These are phyloP conservation scores for Colletotrichum tropicicola DNA, from an alignment of 2,329 filamentous ascomycete genomes.

Conservation along the genomic window DNA sequence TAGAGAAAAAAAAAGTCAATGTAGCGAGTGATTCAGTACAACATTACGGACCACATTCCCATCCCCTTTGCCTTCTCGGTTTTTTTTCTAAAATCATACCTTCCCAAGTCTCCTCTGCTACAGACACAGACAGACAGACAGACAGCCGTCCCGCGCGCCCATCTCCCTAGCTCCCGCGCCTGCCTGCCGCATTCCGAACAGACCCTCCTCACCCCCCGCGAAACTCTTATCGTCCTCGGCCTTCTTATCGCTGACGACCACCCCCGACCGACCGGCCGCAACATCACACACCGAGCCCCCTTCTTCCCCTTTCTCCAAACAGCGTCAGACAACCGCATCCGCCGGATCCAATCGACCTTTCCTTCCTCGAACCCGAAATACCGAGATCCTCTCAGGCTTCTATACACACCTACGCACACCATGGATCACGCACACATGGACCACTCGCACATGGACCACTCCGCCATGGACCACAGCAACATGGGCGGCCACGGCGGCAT, in stretches of 20 bases:
- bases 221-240: too few relatives aligned
- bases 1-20: too few relatives aligned
- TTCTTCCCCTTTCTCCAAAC: neutral
- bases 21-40: too few relatives aligned
- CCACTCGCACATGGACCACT: conserved; percentile 53
- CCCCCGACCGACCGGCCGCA: neutral
- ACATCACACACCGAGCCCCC: neutral
- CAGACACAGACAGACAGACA: too few relatives aligned
- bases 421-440: conserved; percentile 45
- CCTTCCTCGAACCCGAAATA: too few relatives aligned
- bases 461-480: conserved; percentile 54
- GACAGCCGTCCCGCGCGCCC: neutral
- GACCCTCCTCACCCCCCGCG: neutral
- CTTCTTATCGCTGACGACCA: too few relatives aligned
- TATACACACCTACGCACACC: neutral
- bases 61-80: too few relatives aligned
- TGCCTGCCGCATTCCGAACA: neutral
- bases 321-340: neutral
- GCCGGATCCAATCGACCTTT: neutral
- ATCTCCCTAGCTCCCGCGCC: neutral
- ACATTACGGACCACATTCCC: too few relatives aligned
- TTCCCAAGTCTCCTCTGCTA: neutral
- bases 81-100: too few relatives aligned
- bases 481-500: conserved; percentile 58
- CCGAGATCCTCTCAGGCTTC: neutral